These are phyloP conservation scores for Taxillus chinensis DNA, from an alignment of 164 flowering plant genomes.

Conservation along the genomic window DNA sequence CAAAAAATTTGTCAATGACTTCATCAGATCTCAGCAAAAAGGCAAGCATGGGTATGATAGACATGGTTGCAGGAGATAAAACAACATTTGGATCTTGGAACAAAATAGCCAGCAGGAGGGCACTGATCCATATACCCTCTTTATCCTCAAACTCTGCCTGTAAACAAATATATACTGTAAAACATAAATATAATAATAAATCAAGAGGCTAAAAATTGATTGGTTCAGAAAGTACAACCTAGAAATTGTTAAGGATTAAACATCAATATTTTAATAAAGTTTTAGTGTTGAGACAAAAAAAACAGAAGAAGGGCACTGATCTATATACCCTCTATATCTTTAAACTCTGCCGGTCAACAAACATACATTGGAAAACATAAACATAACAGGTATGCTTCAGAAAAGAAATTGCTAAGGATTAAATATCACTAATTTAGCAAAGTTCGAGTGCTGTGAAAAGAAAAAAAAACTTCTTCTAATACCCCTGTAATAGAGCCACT, in stretches of 20 bases:
- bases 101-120: conserved; percentile 59
- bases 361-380: background rate
- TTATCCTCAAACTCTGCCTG: conserved; percentile 71
- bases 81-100: conserved; percentile 61
- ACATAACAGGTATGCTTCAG: no score
- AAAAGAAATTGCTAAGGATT: background rate
- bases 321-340: conserved; percentile 73
- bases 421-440: conserved; percentile 13
- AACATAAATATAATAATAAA: no score
- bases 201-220: no score
- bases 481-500: no score
- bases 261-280: conserved; percentile 18
- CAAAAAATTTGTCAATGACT: conserved; percentile 57
- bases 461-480: conserved; percentile 20
- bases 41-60: conserved; percentile 62
- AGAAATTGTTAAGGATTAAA: background rate
- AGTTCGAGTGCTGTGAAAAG: conserved; percentile 55
- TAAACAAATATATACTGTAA: conserved; percentile 1
- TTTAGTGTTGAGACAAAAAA: conserved; percentile 58
- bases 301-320: conserved; percentile 62
- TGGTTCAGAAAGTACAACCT: background rate
- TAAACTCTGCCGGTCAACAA: conserved; percentile 53
- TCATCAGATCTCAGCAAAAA: conserved; percentile 61
- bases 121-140: conserved; percentile 72
- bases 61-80: conserved; percentile 45